Evolutionary conservation across 2,329 filamentous ascomycete genomes (phyloP).

Genomic region (Kalaharituber pfeilii): DNA sequence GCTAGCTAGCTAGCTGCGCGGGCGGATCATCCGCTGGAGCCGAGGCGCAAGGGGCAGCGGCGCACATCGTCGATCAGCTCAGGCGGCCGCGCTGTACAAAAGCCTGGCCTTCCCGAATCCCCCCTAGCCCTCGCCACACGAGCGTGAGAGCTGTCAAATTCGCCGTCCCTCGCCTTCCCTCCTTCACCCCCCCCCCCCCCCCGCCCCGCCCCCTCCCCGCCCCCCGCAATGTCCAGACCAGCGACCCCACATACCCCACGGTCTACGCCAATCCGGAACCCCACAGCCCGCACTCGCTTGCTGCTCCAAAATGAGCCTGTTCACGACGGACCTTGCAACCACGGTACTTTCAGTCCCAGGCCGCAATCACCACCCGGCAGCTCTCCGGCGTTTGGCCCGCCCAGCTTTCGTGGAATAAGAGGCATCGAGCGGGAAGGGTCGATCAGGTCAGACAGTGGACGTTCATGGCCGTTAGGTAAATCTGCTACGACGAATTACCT

Average conservation of each 20-base stretch:
- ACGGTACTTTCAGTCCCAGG: conserved; percentile 57
- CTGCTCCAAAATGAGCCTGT: conserved; percentile 23
- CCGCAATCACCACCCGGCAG: conserved; percentile 28
- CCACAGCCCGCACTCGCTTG: neutral
- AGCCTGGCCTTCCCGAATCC: too few species aligned
- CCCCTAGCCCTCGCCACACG: too few species aligned
- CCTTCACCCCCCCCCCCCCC: too few species aligned
- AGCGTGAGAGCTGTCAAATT: too few species aligned
- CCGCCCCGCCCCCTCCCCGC: conserved; percentile 22
- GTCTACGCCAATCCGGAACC: neutral
- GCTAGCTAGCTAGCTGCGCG: too few species aligned
- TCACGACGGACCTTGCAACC: conserved; percentile 37
- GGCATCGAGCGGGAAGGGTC: neutral
- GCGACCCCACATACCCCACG: neutral
- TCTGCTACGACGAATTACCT: conserved; percentile 43
- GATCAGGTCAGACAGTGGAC: neutral
- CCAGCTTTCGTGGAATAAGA: neutral
- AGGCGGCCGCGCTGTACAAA: too few species aligned
- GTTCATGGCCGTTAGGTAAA: neutral
- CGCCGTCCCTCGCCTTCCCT: too few species aligned
- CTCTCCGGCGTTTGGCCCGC: neutral
- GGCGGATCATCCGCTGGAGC: too few species aligned
- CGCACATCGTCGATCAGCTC: too few species aligned
- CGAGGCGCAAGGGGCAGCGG: too few species aligned
- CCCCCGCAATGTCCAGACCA: too few species aligned